Base-by-base conservation (phyloP, 306 rosid genomes). In the barrel medic (Medicago truncatula) region DNA sequence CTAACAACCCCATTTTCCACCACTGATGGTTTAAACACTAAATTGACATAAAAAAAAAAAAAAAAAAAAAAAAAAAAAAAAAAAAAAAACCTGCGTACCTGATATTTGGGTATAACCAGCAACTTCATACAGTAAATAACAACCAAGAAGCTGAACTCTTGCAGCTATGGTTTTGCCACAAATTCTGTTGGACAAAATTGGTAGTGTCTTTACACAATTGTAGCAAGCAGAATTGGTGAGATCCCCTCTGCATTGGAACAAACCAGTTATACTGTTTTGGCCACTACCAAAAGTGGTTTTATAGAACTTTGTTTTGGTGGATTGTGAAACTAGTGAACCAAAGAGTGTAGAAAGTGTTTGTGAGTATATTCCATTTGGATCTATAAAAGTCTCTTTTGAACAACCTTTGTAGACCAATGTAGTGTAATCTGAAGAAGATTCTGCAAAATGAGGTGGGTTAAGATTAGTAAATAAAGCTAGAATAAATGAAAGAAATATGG, bases 211-310 rank as follows among this genome's bases (percentile, higher is more conserved):
- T 6, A 94, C 97, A 73, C 98, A 94, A 81, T 10, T 81, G 86
- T 85, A 87, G 83, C 98, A 94, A 9, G 87, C 98, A 12, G 86
- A 75, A 66, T 87, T 84, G 73, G 76, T 87, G 60, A 94, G 97
- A 75, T 94, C 98, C 34, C 95, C 93, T 65, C 98, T 87, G 78
- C 98, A 94, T 85, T 94, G 98, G 68, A 92, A 94, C 72, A 90
- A 85, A 7, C 98, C 97, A 4, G 88, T 80, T 9, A 94, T 87
- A 73, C 84, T 78, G 79, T 81, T 67, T 68, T 89, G 97, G 71
- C 91, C 88, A 16, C 77, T 69, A 3, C 93, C 98, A 10, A 91
- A 11, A 47, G 86, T 83, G 76, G 93, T 72, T 67, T 90, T 92
- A 86, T 34, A 92, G 84, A 87, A 95, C 83, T 85, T 90, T 43